phyloP scores from a whole-genome alignment of 768 basidiomycete genomes.

The Solioccasus polychromus region DNA sequence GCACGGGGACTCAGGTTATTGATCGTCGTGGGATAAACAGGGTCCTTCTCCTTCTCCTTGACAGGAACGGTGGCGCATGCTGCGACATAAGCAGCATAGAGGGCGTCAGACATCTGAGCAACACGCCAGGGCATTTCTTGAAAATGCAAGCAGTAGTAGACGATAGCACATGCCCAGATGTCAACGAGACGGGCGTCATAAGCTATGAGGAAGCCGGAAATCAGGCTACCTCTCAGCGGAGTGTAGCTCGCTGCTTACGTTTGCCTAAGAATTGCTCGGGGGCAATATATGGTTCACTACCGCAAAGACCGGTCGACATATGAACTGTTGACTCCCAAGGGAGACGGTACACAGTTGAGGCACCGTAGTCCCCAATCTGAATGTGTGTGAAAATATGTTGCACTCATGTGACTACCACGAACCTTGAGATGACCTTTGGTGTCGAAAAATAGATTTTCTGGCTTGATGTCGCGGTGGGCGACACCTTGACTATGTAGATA shows the following conservation, averaged over 20 bases:
- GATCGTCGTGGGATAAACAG: conserved; percentile 60
- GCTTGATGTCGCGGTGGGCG: conserved; percentile 97
- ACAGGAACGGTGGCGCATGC: conserved; percentile 35
- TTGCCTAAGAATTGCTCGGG: conserved; percentile 96
- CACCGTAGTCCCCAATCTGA: conserved; percentile 97
- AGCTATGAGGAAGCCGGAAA: conserved; percentile 47
- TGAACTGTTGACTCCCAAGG: conserved; percentile 98
- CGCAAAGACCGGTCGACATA: conserved; percentile 95
- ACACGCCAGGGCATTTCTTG: conserved; percentile 98
- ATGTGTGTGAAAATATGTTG: conserved; percentile 11
- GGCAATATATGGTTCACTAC: conserved; percentile 98
- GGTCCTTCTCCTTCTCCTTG: conserved; percentile 32
- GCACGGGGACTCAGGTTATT: conserved; percentile 85
- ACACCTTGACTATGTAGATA: conserved; percentile 97
- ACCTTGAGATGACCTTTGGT: conserved; percentile 92
- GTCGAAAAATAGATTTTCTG: conserved; percentile 96
- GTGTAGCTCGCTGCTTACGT: conserved; percentile 63
- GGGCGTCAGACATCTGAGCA: conserved; percentile 76
- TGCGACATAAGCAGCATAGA: conserved; percentile 73
- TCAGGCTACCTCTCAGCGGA: conserved; percentile 39
- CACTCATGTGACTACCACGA: conserved; percentile 14
- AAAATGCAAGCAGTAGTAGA: conserved; percentile 98
- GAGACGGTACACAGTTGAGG: conserved; percentile 97
- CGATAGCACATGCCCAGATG: conserved; percentile 95
- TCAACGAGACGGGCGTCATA: conserved; percentile 97